A percentile compares a stretch with the other conserved stretches of the same genome.
These are phyloP conservation scores for Crithidia fasciculata DNA, from an alignment of 208 protist species.

Conservation along the genomic window DNA sequence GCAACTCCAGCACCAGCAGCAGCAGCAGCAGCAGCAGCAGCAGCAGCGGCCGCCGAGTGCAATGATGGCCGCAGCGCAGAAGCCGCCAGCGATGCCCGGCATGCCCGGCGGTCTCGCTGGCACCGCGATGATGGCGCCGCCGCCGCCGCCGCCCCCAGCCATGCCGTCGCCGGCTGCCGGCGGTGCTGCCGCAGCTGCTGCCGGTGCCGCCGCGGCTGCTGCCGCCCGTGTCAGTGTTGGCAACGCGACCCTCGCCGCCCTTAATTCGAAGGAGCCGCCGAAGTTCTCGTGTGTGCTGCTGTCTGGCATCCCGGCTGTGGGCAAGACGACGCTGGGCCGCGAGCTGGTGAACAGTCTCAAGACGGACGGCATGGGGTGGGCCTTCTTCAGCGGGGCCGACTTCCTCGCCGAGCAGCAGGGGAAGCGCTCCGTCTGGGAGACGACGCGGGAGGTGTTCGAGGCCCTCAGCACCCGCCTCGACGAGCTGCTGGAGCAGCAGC, in stretches of 20 bases:
- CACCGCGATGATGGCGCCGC: neutral
- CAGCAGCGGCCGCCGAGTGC: constrained; percentile 1
- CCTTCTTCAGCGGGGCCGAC: constrained; percentile 89
- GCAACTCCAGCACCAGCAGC: constrained; percentile 6
- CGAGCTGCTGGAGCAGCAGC: constrained; percentile 72
- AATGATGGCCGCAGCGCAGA: neutral
- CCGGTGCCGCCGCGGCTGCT: constrained; percentile 11
- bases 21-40: constrained; percentile 13
- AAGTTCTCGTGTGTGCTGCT: constrained; percentile 90
- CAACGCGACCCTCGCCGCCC: constrained; percentile 70
- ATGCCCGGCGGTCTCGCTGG: neutral
- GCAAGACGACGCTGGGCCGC: constrained; percentile 82
- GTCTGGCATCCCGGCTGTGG: constrained; percentile 72
- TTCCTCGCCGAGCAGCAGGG: constrained; percentile 46
- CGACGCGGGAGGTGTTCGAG: constrained; percentile 79
- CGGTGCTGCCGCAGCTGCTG: constrained; percentile 9
- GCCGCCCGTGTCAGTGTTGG: constrained; percentile 66
- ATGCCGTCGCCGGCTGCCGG: neutral
- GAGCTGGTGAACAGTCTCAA: constrained; percentile 78
- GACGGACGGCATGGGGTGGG: constrained; percentile 76
- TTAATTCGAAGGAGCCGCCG: constrained; percentile 80
- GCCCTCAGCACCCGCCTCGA: constrained; percentile 82
- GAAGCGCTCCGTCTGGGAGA: constrained; percentile 77
- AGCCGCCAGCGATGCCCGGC: neutral
- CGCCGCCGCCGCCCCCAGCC: neutral